Percentiles rank a stretch among this genome's conserved stretches.
These are phyloP conservation scores for Aspergillus wentii DNA, from an alignment of 495 filamentous ascomycete genomes.

Conservation along the genomic window DNA sequence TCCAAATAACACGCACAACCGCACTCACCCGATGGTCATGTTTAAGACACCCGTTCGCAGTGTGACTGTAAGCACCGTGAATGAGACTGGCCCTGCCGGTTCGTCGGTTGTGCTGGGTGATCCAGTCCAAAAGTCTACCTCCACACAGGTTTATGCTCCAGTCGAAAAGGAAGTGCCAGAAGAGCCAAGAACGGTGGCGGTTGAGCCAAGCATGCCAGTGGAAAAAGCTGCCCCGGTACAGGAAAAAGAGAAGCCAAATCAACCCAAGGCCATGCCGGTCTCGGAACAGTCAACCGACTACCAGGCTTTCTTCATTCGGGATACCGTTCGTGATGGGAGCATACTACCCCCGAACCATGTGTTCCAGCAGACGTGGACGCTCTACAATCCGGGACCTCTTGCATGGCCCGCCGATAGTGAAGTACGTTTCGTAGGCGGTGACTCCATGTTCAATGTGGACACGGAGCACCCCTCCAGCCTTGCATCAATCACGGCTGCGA, in stretches of 20 bases:
- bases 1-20: conserved; percentile 81
- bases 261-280: conserved; percentile 6
- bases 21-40: conserved; percentile 92
- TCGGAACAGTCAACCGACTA: conserved; percentile 27
- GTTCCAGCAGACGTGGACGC: conserved; percentile 89
- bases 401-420: conserved; percentile 87
- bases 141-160: conserved; percentile 47
- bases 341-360: conserved; percentile 57
- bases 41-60: conserved; percentile 91
- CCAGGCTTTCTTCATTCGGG: conserved; percentile 72
- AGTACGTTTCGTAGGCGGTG: conserved; percentile 87
- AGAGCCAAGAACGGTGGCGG: conserved; percentile 55
- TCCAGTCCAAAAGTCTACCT: conserved; percentile 33
- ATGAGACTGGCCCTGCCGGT: conserved; percentile 63
- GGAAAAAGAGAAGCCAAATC: conserved; percentile 31
- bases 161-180: conserved; percentile 54
- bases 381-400: conserved; percentile 74
- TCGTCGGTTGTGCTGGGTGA: conserved; percentile 65
- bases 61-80: conserved; percentile 80
- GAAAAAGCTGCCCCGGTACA: conserved; percentile 63
- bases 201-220: conserved; percentile 23
- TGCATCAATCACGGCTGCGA: conserved; percentile 63
- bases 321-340: conserved; percentile 76
- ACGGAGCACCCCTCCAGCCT: conserved; percentile 69
- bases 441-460: conserved; percentile 90